Base-by-base conservation (phyloP, 2,329 filamentous ascomycete genomes). In the Monilinia aucupariae region DNA sequence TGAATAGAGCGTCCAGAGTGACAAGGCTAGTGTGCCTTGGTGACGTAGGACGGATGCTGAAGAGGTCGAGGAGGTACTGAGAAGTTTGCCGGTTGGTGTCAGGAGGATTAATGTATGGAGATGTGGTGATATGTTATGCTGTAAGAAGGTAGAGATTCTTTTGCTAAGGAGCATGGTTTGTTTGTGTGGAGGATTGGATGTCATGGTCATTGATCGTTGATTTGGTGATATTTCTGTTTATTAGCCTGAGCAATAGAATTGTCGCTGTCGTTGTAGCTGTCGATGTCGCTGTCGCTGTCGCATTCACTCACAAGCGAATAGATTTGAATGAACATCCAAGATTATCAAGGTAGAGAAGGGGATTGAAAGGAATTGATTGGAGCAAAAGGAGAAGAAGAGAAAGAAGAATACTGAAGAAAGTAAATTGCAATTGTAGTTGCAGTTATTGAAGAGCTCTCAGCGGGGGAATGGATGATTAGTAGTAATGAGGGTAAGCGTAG, bases 21-120 rank as follows among this genome's bases (percentile, higher is more conserved):
- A 85, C 64, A 83, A 82, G 49, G 85, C 85, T 64, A 87, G 82
- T 64, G 85, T 87, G 69, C 82, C 83, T 73, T 87, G 84, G 12
- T 82, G 84, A 70, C 85, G 84, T 47, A 88, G 80, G 25, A 79
- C 76, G 64, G 80, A 76, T 68, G 85, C 82, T 55, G 84, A 77
- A 51, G 83, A 77, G 2, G 79, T 75, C 58, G 82, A 83, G 47
- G 84, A 82, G 73, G 85, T 84, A 63, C 85, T 82, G 67, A 88
- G 83, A 43, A 88, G 81, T 73, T 85, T 85, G 69, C 85, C 85
- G 47, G 82, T 81, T 1, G 81, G 78, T 3, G 83, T 85, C 53
- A 83, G 82, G 51, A 88, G 78, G 65, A 86, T 80, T 62, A 84
- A 80, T 3, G 84, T 85, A 65, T 83, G 83, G 39, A 87, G 78